Conservation (phyloP, 2,329 filamentous ascomycete genomes). For the Colletotrichum orchidophilum region DNA sequence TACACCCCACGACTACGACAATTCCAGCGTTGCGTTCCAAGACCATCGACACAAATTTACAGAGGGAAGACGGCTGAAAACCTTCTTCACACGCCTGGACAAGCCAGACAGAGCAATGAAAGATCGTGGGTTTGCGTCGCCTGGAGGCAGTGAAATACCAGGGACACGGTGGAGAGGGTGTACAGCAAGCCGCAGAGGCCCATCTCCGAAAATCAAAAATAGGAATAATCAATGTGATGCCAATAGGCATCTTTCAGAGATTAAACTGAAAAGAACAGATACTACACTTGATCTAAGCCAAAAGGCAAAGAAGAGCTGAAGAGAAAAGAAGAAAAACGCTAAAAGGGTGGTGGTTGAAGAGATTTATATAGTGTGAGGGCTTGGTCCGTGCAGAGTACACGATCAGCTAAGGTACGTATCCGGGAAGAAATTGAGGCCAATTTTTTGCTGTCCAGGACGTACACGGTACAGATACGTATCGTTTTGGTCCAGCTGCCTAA, state of each 20-base stretch:
- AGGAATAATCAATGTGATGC: conserved; percentile 74
- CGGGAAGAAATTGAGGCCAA: not conserved
- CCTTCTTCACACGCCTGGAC: conserved; percentile 65
- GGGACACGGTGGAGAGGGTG: conserved; percentile 71
- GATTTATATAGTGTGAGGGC: not conserved
- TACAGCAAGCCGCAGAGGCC: conserved; percentile 73
- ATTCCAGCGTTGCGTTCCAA: no score
- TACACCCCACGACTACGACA: not conserved
- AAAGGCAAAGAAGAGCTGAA: conserved; percentile 52
- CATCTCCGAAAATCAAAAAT: conserved; percentile 68
- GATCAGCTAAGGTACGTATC: conserved; percentile 21
- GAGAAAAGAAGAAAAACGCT: conserved; percentile 41
- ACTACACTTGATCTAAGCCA: conserved; percentile 78
- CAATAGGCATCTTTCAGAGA: conserved; percentile 76
- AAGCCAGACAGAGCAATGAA: conserved; percentile 64
- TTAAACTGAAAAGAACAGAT: conserved; percentile 88
- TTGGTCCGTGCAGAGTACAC: conserved; percentile 8
- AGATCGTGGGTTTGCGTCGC: conserved; percentile 70
- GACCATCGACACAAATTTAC: not conserved
- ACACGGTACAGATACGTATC: not conserved
- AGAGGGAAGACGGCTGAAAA: not conserved
- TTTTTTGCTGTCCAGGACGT: not conserved
- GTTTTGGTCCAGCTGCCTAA: not conserved
- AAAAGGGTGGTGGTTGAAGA: not conserved
- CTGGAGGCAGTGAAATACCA: conserved; percentile 76